Percentiles rank a stretch among this genome's conserved stretches.
Conservation (phyloP, 2,329 filamentous ascomycete genomes). For the Mollisia scopiformis region DNA sequence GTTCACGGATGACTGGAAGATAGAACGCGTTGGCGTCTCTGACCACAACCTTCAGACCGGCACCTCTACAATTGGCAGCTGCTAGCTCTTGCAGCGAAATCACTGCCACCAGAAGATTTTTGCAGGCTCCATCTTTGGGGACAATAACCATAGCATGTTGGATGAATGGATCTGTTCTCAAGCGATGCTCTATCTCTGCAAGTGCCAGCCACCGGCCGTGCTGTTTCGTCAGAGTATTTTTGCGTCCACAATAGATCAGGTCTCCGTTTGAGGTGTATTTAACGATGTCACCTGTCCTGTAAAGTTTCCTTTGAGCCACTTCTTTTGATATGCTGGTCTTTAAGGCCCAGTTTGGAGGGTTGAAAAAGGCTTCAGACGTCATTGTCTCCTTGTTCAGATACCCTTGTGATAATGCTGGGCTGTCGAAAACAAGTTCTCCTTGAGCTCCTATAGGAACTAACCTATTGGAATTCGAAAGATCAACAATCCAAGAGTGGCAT, state of each 20-base stretch:
- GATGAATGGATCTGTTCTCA: background rate
- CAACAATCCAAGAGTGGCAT: slow-evolving; percentile 42
- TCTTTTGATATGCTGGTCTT: too few species aligned
- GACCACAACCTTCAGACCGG: too few species aligned
- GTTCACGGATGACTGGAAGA: too few species aligned
- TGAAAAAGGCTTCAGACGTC: slow-evolving; percentile 60
- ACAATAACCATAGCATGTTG: slow-evolving; percentile 1
- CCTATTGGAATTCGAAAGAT: slow-evolving; percentile 18
- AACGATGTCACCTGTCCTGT: slow-evolving; percentile 63
- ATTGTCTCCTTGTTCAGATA: slow-evolving; percentile 63
- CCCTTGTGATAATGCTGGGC: slow-evolving; percentile 62
- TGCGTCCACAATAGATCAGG: slow-evolving; percentile 61
- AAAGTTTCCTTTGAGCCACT: too few species aligned
- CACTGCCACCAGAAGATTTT: slow-evolving; percentile 6
- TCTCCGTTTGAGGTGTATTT: slow-evolving; percentile 52
- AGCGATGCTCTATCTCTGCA: slow-evolving; percentile 49
- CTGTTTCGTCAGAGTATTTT: slow-evolving; percentile 68
- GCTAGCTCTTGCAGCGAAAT: slow-evolving; percentile 2
- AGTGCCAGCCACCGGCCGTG: slow-evolving; percentile 66
- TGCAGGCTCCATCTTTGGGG: slow-evolving; percentile 4
- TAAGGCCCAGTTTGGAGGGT: slow-evolving; percentile 55
- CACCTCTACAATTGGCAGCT: too few species aligned
- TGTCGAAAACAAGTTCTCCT: slow-evolving; percentile 38
- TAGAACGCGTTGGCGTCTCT: too few species aligned
- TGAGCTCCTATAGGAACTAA: slow-evolving; percentile 27